Conservation (phyloP, 495 filamentous ascomycete genomes). For the Aspergillus sclerotiicarbonarius region DNA sequence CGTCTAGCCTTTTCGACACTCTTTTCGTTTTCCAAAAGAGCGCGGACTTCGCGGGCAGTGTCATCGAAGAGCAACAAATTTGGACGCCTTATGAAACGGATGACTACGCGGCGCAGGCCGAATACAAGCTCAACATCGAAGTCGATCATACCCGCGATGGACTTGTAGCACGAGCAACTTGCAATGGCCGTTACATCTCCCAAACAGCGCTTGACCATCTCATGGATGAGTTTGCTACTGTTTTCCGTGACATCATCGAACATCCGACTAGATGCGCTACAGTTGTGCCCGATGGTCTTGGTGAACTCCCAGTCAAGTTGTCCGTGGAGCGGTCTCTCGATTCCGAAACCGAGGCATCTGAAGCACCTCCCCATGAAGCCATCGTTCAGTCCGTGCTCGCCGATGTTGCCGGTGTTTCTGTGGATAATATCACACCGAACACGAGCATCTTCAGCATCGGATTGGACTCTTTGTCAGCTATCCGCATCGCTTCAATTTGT, state of each 20-base stretch:
- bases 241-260: constrained; percentile 29
- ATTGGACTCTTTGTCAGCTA: constrained; percentile 86
- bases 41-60: constrained; percentile 13
- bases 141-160: constrained; percentile 30
- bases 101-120: constrained; percentile 67
- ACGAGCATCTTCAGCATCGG: constrained; percentile 81
- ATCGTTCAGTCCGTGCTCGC: constrained; percentile 62
- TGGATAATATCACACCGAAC: constrained; percentile 57
- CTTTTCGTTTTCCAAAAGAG: constrained; percentile 80
- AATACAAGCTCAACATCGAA: constrained; percentile 40
- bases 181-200: constrained; percentile 20
- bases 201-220: constrained; percentile 44
- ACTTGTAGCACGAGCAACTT: constrained; percentile 30
- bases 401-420: constrained; percentile 58
- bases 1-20: constrained; percentile 65
- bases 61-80: constrained; percentile 31
- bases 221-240: constrained; percentile 51
- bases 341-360: not conserved
- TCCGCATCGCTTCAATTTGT: constrained; percentile 66
- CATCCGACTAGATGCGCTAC: constrained; percentile 27
- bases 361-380: constrained; percentile 33
- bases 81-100: constrained; percentile 60
- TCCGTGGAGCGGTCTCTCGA: not conserved
- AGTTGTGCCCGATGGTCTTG: constrained; percentile 21
- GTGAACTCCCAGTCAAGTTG: constrained; percentile 21